Evolutionary conservation across 2,329 filamentous ascomycete species (phyloP).

Genomic region (Fusarium albidum): DNA sequence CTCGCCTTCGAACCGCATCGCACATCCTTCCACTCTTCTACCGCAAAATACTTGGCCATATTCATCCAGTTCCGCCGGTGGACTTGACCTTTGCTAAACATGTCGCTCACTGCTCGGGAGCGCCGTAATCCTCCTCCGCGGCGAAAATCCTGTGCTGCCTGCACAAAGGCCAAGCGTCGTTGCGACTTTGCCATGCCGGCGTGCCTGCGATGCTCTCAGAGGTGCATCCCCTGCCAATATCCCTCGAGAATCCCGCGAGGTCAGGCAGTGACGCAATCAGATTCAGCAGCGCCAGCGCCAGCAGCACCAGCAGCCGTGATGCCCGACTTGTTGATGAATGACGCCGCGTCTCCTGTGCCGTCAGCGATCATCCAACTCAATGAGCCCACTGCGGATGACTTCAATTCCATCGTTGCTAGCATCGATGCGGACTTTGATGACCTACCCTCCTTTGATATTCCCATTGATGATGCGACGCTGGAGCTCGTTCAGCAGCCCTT

Average conservation of each 20-base stretch:
- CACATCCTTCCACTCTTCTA: background rate
- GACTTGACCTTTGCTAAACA: conserved; percentile 6
- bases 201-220: conserved; percentile 61
- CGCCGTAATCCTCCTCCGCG: conserved; percentile 55
- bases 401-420: conserved; percentile 23
- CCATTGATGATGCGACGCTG: conserved; percentile 24
- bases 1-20: too few species aligned
- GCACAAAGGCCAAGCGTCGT: conserved; percentile 64
- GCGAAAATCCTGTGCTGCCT: conserved; percentile 65
- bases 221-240: conserved; percentile 58
- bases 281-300: conserved; percentile 6
- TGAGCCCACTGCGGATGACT: conserved; percentile 15
- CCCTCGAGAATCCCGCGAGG: conserved; percentile 30
- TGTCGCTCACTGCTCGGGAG: conserved; percentile 47
- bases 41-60: background rate
- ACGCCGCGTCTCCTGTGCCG: conserved; percentile 11
- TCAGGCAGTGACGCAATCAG: background rate
- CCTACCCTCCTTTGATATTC: conserved; percentile 19
- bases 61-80: background rate
- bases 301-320: too few species aligned
- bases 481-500: conserved; percentile 36
- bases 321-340: conserved; percentile 12
- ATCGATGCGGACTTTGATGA: conserved; percentile 24
- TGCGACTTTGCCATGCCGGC: conserved; percentile 61
- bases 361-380: conserved; percentile 2